A percentile compares a stretch with the other conserved stretches of the same genome.
Conservation (phyloP, 139 green algal species). For the Yamagishiella unicocca region DNA sequence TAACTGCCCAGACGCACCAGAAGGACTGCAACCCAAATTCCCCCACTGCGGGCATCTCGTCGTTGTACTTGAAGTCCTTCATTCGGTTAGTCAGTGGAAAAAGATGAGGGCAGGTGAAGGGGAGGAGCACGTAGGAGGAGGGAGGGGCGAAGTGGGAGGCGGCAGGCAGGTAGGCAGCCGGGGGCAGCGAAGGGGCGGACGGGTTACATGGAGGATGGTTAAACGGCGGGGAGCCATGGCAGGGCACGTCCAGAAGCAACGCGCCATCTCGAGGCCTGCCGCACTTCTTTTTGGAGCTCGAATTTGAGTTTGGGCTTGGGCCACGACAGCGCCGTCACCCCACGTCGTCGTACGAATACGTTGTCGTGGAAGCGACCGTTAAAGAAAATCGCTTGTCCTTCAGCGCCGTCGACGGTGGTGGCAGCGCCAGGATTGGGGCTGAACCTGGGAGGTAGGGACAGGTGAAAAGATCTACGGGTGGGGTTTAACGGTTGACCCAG, state of each 20-base stretch:
- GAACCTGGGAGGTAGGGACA: not conserved
- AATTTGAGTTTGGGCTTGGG: conserved; percentile 91
- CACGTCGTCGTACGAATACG: conserved; percentile 55
- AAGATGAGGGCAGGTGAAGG: no score
- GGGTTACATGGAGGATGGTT: no score
- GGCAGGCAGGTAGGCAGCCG: no score
- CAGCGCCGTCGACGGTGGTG: not conserved
- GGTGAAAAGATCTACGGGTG: not conserved
- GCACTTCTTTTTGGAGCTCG: not conserved
- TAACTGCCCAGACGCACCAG: not conserved
- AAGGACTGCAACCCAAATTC: conserved; percentile 43
- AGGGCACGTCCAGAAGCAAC: no score
- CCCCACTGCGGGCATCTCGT: not conserved
- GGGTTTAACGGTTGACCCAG: no score
- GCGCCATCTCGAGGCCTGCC: no score
- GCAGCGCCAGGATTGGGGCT: not conserved
- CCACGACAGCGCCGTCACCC: conserved; percentile 75
- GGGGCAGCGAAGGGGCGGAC: no score
- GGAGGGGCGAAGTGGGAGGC: no score
- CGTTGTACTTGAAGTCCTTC: conserved; percentile 10
- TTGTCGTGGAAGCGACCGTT: conserved; percentile 32
- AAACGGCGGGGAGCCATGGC: no score
- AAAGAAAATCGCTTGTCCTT: conserved; percentile 32
- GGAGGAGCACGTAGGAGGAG: no score
- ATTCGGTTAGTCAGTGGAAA: no score